These are phyloP conservation scores for Leccinum huronense DNA, from an alignment of 1,284 basidiomycete genomes.

Conservation along the genomic window DNA sequence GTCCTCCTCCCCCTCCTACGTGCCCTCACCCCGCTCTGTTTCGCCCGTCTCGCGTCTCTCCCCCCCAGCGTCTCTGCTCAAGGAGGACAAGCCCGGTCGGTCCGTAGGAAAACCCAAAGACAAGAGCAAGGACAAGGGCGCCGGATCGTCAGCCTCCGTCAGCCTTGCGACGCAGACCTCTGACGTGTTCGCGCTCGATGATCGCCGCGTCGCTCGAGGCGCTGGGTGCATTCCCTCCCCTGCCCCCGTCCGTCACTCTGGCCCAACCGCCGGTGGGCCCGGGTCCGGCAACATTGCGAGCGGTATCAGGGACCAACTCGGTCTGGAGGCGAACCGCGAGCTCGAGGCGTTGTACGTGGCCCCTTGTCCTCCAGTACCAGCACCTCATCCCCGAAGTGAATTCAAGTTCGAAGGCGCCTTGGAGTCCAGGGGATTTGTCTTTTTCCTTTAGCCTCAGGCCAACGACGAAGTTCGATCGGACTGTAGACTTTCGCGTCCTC, in stretches of 20 bases:
- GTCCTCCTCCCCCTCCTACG: slow-evolving; percentile 27
- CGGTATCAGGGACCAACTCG: slow-evolving; percentile 23
- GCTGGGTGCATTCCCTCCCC: slow-evolving; percentile 12
- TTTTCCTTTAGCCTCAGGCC: too few species aligned
- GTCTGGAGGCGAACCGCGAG: slow-evolving; percentile 31
- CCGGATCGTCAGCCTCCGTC: background rate
- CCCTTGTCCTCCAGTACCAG: background rate
- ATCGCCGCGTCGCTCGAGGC: slow-evolving; percentile 22
- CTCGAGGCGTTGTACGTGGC: slow-evolving; percentile 14
- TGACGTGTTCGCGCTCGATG: slow-evolving; percentile 24
- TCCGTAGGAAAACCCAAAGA: slow-evolving; percentile 6
- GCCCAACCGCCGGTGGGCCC: background rate
- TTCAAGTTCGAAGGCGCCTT: too few species aligned
- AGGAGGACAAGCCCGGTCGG: slow-evolving; percentile 4
- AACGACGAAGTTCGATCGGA: too few species aligned
- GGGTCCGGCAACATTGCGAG: slow-evolving; percentile 2
- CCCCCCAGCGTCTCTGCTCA: slow-evolving; percentile 2
- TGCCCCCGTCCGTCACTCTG: too few species aligned
- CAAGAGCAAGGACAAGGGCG: slow-evolving; percentile 9
- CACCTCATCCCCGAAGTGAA: background rate
- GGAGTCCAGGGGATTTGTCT: too few species aligned
- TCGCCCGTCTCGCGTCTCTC: slow-evolving; percentile 19
- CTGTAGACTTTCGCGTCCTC: slow-evolving; percentile 76
- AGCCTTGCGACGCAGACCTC: background rate
- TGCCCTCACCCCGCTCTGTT: slow-evolving; percentile 23